Evolutionary conservation across 2,329 filamentous ascomycete genomes (phyloP).

Genomic region (Ilyonectria sp.): DNA sequence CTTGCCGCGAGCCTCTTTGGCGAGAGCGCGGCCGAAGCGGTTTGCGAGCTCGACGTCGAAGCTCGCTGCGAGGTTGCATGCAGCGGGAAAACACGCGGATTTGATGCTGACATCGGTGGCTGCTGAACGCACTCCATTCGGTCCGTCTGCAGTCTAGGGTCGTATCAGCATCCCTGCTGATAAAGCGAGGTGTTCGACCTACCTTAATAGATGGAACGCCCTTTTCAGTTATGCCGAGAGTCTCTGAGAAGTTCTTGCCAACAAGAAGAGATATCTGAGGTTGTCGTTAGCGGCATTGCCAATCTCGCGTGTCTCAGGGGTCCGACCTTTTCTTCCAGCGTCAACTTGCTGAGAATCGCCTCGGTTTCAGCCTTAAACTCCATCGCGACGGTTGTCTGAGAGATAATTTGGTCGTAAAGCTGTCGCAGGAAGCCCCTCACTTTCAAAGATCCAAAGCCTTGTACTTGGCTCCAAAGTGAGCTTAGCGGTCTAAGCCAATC

Average conservation of each 20-base stretch:
- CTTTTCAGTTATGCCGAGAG: conserved; percentile 34
- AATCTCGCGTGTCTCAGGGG: background rate
- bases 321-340: conserved; percentile 41
- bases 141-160: conserved; percentile 48
- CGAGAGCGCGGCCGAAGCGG: conserved; percentile 70
- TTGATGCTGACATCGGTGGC: conserved; percentile 48
- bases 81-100: conserved; percentile 52
- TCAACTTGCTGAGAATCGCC: conserved; percentile 30
- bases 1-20: conserved; percentile 69
- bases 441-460: background rate
- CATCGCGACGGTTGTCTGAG: conserved; percentile 24
- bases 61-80: conserved; percentile 68
- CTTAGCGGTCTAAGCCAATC: background rate
- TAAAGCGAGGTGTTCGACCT: fast-evolving
- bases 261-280: conserved; percentile 42
- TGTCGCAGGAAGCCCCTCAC: background rate
- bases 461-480: background rate
- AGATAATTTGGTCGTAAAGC: background rate
- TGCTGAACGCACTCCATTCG: conserved; percentile 54
- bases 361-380: conserved; percentile 22
- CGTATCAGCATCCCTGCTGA: background rate
- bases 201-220: conserved; percentile 43
- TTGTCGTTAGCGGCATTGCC: background rate
- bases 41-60: conserved; percentile 73
- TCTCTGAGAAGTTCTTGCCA: conserved; percentile 45